Evolutionary conservation across 495 filamentous ascomycete species (phyloP).

Genomic region (Lichina pygmaea): DNA sequence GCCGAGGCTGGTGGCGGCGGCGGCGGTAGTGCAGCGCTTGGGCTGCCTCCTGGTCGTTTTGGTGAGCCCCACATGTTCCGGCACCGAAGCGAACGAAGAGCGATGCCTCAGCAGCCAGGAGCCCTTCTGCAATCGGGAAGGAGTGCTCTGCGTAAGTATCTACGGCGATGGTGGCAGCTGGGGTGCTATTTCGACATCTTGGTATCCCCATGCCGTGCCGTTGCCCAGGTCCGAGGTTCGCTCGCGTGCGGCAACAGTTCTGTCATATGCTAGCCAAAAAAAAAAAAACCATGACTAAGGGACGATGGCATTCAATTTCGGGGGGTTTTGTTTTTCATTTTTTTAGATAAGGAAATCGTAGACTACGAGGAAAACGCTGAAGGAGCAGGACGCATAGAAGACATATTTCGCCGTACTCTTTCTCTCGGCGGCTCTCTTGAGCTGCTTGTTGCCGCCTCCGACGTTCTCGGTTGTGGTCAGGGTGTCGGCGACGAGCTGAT

Average conservation of each 20-base stretch:
- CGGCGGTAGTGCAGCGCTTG: neutral
- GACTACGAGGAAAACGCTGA: conserved; percentile 60
- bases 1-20: neutral
- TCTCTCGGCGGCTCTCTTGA: conserved; percentile 61
- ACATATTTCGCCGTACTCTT: conserved; percentile 65
- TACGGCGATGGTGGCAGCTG: no score
- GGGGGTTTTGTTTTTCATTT: neutral
- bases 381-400: conserved; percentile 61
- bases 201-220: no score
- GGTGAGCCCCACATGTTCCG: neutral
- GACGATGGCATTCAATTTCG: no score
- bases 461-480: conserved; percentile 61
- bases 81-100: no score
- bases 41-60: neutral
- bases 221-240: no score
- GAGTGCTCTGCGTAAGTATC: no score
- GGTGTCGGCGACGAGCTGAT: conserved; percentile 68
- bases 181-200: no score
- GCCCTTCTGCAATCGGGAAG: no score
- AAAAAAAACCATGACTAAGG: no score
- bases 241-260: no score
- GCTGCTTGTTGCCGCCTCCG: conserved; percentile 65
- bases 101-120: no score
- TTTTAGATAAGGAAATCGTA: conserved; percentile 73
- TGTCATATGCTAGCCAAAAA: no score